phyloP scores from a whole-genome alignment of 139 green algal genomes.

The Desmodesmus armatus region DNA sequence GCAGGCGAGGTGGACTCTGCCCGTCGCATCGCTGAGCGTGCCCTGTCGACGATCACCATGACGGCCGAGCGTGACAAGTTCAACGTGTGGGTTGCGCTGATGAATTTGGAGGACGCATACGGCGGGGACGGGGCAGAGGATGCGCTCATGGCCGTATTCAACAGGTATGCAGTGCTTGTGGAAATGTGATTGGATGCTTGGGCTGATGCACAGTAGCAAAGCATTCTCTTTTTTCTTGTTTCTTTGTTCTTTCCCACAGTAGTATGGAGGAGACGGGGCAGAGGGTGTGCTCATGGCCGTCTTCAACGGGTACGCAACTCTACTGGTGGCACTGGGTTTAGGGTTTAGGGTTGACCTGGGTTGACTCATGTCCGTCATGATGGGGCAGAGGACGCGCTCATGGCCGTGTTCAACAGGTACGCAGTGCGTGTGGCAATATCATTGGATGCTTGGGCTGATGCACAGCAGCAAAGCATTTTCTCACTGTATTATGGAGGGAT shows the following conservation, averaged over 20 bases:
- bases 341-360: too few species aligned
- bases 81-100: slow-evolving; percentile 95
- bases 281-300: slow-evolving; percentile 80
- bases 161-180: slow-evolving; percentile 47
- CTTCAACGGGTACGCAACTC: slow-evolving; percentile 77
- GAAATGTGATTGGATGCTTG: not conserved
- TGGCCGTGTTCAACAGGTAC: slow-evolving; percentile 81
- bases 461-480: too few species aligned
- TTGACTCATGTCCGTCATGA: slow-evolving; percentile 38
- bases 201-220: too few species aligned
- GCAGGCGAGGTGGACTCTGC: slow-evolving; percentile 61
- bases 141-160: slow-evolving; percentile 83
- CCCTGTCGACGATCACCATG: slow-evolving; percentile 90
- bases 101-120: slow-evolving; percentile 95
- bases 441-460: not conserved
- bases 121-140: slow-evolving; percentile 80
- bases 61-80: slow-evolving; percentile 92
- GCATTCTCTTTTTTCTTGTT: too few species aligned
- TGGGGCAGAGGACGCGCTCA: slow-evolving; percentile 76
- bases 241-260: not conserved
- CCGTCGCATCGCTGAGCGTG: slow-evolving; percentile 85
- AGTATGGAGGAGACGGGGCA: slow-evolving; percentile 71
- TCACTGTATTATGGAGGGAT: slow-evolving; percentile 69
- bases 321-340: too few species aligned
- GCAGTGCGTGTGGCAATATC: not conserved